Conservation (phyloP, 306 rosid genomes). For the Albizia julibrissin region DNA sequence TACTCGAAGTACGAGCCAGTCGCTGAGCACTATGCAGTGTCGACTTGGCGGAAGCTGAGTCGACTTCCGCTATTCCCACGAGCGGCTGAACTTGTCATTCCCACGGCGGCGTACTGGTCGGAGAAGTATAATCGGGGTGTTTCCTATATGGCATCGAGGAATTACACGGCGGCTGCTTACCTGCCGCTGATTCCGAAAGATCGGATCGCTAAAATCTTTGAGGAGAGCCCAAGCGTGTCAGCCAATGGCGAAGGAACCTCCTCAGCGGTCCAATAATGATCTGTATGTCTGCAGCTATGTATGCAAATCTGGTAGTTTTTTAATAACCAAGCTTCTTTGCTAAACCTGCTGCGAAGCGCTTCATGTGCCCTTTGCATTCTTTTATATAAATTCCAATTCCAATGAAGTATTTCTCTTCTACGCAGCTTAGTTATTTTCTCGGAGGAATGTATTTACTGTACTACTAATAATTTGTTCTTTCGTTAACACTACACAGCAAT, state of each 20-base stretch:
- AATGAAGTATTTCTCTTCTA: too few species aligned
- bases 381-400: too few species aligned
- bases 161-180: constrained; percentile 28
- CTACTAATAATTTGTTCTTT: too few species aligned
- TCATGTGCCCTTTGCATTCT: neutral
- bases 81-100: constrained; percentile 43
- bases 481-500: too few species aligned
- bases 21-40: constrained; percentile 47
- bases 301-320: too few species aligned
- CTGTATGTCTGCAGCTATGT: neutral
- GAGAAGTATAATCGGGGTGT: constrained; percentile 46
- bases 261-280: neutral
- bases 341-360: neutral
- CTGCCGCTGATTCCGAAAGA: constrained; percentile 52
- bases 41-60: constrained; percentile 52
- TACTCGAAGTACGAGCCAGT: constrained; percentile 47
- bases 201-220: constrained; percentile 43
- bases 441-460: too few species aligned
- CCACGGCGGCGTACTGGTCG: constrained; percentile 49
- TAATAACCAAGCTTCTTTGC: neutral
- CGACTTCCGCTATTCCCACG: constrained; percentile 48
- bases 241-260: constrained; percentile 14
- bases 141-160: constrained; percentile 30
- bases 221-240: constrained; percentile 23
- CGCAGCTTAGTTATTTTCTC: too few species aligned